Evolutionary conservation across 495 filamentous ascomycete genomes (phyloP), one percentile per base, ranked within the genome.

Genomic region (Hapsidospora chrysogenum): DNA sequence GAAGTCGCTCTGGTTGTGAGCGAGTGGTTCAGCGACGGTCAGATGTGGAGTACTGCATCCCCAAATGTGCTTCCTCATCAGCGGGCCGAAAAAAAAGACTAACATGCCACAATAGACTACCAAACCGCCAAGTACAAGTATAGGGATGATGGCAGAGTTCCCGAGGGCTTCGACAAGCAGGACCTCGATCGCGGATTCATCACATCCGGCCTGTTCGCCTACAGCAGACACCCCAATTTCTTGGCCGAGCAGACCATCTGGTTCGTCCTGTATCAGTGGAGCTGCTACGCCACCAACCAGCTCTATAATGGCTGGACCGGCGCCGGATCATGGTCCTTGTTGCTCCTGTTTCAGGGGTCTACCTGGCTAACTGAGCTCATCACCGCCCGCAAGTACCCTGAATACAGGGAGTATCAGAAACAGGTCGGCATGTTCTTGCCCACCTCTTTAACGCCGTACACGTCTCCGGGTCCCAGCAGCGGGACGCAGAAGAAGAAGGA

Each of bases 181-280:
- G 85, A 95, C 40, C 68, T 99, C 1, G 85, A 95, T 45, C 76
- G 92, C 29, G 92, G 92, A 30, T 99, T 99, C 53, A 68, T 80
- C 31, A 77, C 84, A 23, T 73, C 64, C 2, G 92, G 92, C 0
- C 63, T 99, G 15, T 99, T 79, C 78, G 76, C 74, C 0, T 82
- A 70, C 50, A 80, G 73, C 38, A 73, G 92, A 7, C 92, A 99
- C 53, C 92, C 92, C 26, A 96, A 96, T 57, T 96, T 95, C 49
- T 71, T 77, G 18, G 80, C 82, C 26, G 92, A 99, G 55, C 87
- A 96, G 58, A 68, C 76, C 18, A 74, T 96, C 50, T 99, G 92
- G 92, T 54, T 92, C 23, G 49, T 68, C 17, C 49, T 95, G 37
- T 96, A 96, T 51, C 64, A 78, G 39, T 99, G 89, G 89, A 68